Conservation (phyloP, 1,284 basidiomycete genomes). For the Ceratobasidium papillatum region DNA sequence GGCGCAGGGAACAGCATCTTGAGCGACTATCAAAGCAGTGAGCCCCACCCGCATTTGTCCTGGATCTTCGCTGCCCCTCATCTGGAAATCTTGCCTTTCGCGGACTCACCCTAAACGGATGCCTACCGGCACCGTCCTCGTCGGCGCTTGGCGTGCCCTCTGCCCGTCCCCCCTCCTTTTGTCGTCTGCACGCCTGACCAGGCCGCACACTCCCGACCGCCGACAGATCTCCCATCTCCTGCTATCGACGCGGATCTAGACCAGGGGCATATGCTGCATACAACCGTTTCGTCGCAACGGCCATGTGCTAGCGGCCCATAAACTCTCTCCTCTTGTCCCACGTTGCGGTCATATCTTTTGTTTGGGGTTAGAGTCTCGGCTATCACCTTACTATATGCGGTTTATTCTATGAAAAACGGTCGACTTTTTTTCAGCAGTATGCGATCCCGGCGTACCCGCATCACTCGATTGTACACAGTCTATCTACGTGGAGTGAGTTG, state of each 20-base stretch:
- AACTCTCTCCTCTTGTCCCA: neutral
- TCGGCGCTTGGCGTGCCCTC: constrained; percentile 22
- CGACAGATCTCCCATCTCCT: neutral
- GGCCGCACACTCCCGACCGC: neutral
- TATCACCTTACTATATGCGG: neutral
- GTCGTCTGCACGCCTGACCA: neutral
- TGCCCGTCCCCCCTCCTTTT: constrained; percentile 1
- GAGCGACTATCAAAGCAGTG: constrained; percentile 17
- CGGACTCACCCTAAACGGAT: neutral
- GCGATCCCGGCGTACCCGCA: neutral
- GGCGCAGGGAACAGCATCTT: neutral
- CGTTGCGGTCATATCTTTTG: neutral
- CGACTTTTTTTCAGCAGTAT: neutral
- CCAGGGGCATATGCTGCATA: neutral
- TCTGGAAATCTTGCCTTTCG: neutral
- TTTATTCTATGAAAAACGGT: neutral
- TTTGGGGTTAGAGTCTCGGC: neutral
- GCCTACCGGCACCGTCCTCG: constrained; percentile 15
- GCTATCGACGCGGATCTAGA: constrained; percentile 13
- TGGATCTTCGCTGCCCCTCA: neutral
- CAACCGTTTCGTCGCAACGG: neutral
- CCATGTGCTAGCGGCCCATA: neutral
- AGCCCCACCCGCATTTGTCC: neutral
- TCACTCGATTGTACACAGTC: neutral
- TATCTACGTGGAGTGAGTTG: too few relatives aligned